Conservation (phyloP, 192 early-diverging fungal species). For the Coemansia javaensis region DNA sequence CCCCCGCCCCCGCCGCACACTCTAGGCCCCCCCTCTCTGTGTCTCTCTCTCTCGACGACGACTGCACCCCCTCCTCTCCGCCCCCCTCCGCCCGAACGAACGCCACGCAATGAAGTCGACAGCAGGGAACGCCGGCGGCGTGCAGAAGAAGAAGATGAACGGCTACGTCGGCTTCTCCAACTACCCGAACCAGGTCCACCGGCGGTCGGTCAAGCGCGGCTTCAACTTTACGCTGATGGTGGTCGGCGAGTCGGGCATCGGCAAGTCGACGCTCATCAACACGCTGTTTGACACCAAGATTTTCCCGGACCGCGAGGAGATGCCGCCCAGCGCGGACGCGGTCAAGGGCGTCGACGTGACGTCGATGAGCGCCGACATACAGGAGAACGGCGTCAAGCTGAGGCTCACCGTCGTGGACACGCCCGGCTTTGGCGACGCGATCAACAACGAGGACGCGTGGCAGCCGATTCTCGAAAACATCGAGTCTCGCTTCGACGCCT, state of each 20-base stretch:
- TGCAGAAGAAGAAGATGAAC: constrained; percentile 60
- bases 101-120: constrained; percentile 36
- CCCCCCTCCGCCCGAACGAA: not conserved
- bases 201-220: constrained; percentile 88
- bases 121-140: constrained; percentile 32
- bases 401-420: constrained; percentile 95
- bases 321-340: constrained; percentile 59
- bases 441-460: constrained; percentile 99
- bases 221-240: constrained; percentile 97
- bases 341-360: constrained; percentile 75
- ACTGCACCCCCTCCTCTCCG: too few relatives aligned
- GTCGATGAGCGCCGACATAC: constrained; percentile 82
- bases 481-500: constrained; percentile 91
- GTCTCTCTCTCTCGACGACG: too few relatives aligned
- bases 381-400: constrained; percentile 94
- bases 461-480: constrained; percentile 94
- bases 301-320: constrained; percentile 75
- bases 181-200: constrained; percentile 91
- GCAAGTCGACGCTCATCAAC: constrained; percentile 97
- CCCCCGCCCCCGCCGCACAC: too few relatives aligned
- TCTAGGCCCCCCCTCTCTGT: too few relatives aligned
- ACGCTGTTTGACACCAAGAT: constrained; percentile 90
- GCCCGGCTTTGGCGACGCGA: constrained; percentile 96
- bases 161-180: constrained; percentile 94
- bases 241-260: constrained; percentile 92